Conservation (phyloP, 345 rosid species). For the Firmiana major region DNA sequence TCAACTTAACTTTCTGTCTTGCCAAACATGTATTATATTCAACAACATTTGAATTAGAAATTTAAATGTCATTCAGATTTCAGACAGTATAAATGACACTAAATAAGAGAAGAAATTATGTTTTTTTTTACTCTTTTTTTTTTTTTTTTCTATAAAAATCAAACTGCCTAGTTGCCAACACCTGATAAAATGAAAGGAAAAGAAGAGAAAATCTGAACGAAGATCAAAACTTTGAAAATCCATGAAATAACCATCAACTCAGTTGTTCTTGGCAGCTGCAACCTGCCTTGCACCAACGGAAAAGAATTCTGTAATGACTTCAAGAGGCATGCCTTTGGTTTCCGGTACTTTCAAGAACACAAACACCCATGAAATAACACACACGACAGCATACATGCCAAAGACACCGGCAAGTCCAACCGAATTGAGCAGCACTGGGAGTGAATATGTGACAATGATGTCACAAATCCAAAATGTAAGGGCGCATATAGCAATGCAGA, state of each 20-base stretch:
- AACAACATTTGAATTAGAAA: not conserved
- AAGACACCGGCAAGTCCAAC: conserved; percentile 80
- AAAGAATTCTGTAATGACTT: conserved; percentile 90
- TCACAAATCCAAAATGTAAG: conserved; percentile 84
- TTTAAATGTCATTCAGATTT: not conserved
- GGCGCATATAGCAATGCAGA: conserved; percentile 90
- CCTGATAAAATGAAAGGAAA: conserved; percentile 7
- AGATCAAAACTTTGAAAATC: conserved; percentile 20
- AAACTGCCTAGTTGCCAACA: conserved; percentile 10
- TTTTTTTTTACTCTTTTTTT: no score
- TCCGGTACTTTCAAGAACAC: conserved; percentile 84
- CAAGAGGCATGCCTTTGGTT: conserved; percentile 98
- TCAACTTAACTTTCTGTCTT: not conserved
- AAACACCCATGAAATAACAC: conserved; percentile 64
- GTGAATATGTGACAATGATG: conserved; percentile 73
- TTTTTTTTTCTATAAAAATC: conserved; percentile 19
- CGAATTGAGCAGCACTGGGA: conserved; percentile 76
- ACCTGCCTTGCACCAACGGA: conserved; percentile 75
- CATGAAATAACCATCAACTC: conserved; percentile 16
- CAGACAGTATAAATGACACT: no score
- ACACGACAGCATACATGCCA: conserved; percentile 68
- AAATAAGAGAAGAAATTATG: not conserved
- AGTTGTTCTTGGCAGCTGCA: conserved; percentile 47
- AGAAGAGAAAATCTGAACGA: conserved; percentile 7
- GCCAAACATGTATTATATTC: not conserved